Conservation (phyloP, 1,284 basidiomycete genomes). For the Trametes sp. region DNA sequence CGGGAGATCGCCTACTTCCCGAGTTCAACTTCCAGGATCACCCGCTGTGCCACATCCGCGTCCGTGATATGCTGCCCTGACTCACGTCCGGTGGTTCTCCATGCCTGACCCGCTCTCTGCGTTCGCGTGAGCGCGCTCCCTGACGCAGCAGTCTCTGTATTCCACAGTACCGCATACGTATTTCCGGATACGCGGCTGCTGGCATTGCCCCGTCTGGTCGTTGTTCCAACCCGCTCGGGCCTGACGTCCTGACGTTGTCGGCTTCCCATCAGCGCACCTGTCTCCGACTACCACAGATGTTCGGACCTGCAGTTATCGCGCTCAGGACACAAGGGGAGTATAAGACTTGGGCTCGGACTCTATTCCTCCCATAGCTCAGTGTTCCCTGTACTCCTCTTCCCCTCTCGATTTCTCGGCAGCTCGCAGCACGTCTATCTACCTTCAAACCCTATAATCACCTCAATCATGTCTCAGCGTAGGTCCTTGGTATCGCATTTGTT, state of each 20-base stretch:
- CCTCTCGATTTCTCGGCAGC: background rate
- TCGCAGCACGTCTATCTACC: background rate
- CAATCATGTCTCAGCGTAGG: constrained; percentile 25
- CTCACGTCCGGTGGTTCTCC: constrained; percentile 24
- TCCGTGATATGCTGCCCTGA: constrained; percentile 24
- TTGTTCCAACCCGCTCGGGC: constrained; percentile 2
- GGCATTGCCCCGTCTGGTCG: constrained; percentile 17
- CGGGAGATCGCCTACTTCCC: constrained; percentile 14
- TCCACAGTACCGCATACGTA: constrained; percentile 23
- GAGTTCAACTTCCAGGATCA: constrained; percentile 21
- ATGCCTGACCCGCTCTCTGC: constrained; percentile 3
- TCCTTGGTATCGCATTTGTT: background rate
- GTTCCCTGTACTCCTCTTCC: background rate
- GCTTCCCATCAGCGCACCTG: constrained; percentile 20
- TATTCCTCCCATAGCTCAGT: background rate
- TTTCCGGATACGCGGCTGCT: constrained; percentile 28
- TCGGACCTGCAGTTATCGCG: constrained; percentile 14
- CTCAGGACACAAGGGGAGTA: constrained; percentile 15
- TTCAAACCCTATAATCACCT: background rate
- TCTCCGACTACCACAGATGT: constrained; percentile 27
- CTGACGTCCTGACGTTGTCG: constrained; percentile 17
- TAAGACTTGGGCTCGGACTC: background rate
- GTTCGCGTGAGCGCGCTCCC: constrained; percentile 21
- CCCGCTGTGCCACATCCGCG: constrained; percentile 22
- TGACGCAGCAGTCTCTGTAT: constrained; percentile 27